Conservation (phyloP, 495 filamentous ascomycete species). For the Hypoxylon subgilvum region DNA sequence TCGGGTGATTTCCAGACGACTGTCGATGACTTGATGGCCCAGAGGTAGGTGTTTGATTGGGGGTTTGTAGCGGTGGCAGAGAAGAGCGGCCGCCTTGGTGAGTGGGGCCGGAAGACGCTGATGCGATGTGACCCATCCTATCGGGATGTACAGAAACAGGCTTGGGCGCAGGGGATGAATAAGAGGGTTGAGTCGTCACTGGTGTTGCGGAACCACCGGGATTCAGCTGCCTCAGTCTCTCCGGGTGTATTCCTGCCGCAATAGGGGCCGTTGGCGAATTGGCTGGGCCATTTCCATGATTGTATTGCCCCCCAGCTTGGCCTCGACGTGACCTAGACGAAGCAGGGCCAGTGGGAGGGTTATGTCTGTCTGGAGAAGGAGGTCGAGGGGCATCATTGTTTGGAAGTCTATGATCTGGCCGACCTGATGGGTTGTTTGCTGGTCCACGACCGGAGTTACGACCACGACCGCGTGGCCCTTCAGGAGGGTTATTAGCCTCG, state of each 20-base stretch:
- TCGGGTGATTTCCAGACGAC: slow-evolving; percentile 39
- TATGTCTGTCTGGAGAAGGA: slow-evolving; percentile 51
- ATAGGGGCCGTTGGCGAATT: slow-evolving; percentile 35
- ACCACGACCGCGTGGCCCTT: slow-evolving; percentile 69
- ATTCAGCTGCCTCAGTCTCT: slow-evolving; percentile 49
- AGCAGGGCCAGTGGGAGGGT: slow-evolving; percentile 56
- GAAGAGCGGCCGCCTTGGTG: slow-evolving; percentile 36
- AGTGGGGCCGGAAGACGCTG: slow-evolving; percentile 24
- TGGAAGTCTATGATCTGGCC: slow-evolving; percentile 46
- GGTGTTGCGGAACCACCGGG: slow-evolving; percentile 26
- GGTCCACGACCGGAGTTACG: slow-evolving; percentile 47
- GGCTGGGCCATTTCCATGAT: slow-evolving; percentile 43
- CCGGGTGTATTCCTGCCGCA: slow-evolving; percentile 49
- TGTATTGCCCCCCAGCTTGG: slow-evolving; percentile 42
- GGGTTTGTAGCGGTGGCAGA: slow-evolving; percentile 39
- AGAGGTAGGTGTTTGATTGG: slow-evolving; percentile 32
- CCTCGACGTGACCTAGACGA: slow-evolving; percentile 50
- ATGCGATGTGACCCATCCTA: slow-evolving; percentile 50
- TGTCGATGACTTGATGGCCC: slow-evolving; percentile 33
- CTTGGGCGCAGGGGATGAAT: slow-evolving; percentile 30
- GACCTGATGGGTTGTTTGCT: slow-evolving; percentile 42
- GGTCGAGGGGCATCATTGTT: slow-evolving; percentile 45
- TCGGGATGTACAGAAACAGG: slow-evolving; percentile 56
- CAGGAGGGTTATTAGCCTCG: slow-evolving; percentile 65
- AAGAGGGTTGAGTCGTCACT: slow-evolving; percentile 29